Evolutionary conservation across 2,329 filamentous ascomycete genomes (phyloP), one percentile per base, ranked within the genome.

Genomic region (Colletotrichum shisoi): DNA sequence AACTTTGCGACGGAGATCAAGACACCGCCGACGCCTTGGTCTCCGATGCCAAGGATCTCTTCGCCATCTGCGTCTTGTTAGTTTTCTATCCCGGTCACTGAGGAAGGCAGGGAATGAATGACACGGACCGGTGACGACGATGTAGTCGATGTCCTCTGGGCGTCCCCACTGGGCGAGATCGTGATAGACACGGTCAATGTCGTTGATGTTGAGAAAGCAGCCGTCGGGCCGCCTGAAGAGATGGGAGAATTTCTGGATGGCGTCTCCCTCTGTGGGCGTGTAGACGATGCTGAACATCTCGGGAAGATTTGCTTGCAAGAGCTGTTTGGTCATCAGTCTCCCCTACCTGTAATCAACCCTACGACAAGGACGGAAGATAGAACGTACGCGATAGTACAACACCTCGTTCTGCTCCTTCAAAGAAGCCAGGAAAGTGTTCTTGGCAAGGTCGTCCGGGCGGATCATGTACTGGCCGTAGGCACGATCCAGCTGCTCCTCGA

Each of bases 201-300:
- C 87, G 19, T 87, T 81, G 54, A 96, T 90, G 72, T 91, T 92
- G 57, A 96, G 77, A 71, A 93, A 96, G 72, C 91, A 93, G 0
- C 93, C 93, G 71, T 94, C 90, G 0, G 93, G 91, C 19, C 86
- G 83, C 12, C 93, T 82, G 73, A 96, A 96, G 0, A 95, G 76
- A 0, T 89, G 81, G 0, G 92, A 95, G 74, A 92, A 96, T 70
- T 94, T 91, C 71, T 92, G 87, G 57, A 96, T 96, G 0, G 93
- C 93, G 46, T 96, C 92, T 9, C 91, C 92, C 78, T 96, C 93
- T 0, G 93, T 96, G 0, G 93, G 93, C 0, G 93, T 96, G 74
- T 96, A 97, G 34, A 96, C 91, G n/a, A 96, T 82, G 46, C 89
- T 88, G 74, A 96, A 94, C 91, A 96, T 95, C 74, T 96, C 92